These are phyloP conservation scores for Suillus subluteus DNA, from an alignment of 768 basidiomycete species.

Conservation along the genomic window DNA sequence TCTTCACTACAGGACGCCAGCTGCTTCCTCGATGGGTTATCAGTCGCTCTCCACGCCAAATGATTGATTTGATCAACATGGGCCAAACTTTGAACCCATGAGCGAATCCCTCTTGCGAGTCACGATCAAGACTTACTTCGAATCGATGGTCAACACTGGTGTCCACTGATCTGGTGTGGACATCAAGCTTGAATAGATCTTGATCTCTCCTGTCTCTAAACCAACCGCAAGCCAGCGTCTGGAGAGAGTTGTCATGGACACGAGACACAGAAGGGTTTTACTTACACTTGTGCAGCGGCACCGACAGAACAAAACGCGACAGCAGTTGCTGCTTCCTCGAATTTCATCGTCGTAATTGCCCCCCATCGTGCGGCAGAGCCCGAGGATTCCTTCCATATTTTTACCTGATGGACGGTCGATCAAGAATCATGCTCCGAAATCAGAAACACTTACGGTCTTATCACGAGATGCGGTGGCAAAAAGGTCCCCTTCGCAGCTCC, in stretches of 20 bases:
- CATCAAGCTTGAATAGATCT: constrained; percentile 53
- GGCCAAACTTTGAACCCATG: constrained; percentile 50
- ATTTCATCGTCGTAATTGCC: constrained; percentile 61
- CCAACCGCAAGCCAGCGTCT: constrained; percentile 78
- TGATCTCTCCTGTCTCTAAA: constrained; percentile 78
- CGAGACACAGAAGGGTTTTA: constrained; percentile 1
- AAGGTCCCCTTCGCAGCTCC: constrained; percentile 73
- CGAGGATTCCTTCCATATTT: constrained; percentile 65
- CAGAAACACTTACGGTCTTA: constrained; percentile 69
- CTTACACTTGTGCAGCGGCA: constrained; percentile 44
- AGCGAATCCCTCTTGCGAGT: constrained; percentile 11
- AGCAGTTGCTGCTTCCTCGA: constrained; percentile 81
- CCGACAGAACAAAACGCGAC: constrained; percentile 60
- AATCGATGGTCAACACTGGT: constrained; percentile 46
- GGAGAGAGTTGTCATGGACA: constrained; percentile 12
- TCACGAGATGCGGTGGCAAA: constrained; percentile 96
- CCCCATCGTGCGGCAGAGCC: constrained; percentile 53
- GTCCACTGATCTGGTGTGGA: constrained; percentile 48
- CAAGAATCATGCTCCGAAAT: not conserved
- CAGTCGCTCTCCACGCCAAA: constrained; percentile 74
- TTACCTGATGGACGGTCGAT: constrained; percentile 56
- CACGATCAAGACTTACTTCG: constrained; percentile 45
- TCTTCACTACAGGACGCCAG: constrained; percentile 94
- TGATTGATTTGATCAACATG: constrained; percentile 82
- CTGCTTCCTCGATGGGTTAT: constrained; percentile 38